Base-by-base conservation (phyloP, 805 yeast species). In the Nematodospora valgi region DNA sequence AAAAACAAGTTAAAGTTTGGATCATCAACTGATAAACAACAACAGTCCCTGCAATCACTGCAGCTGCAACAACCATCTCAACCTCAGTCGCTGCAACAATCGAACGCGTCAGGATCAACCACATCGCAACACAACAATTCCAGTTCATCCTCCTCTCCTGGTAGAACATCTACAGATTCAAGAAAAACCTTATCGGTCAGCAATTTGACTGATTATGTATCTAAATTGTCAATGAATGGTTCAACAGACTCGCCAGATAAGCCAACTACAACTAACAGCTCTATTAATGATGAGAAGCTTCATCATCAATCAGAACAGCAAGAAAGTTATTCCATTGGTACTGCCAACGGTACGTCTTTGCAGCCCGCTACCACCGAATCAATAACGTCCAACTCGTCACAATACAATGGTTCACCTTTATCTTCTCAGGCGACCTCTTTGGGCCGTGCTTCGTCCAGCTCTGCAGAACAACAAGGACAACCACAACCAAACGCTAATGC, bases 1-100 rank as follows among this genome's bases (percentile, higher is more conserved):
- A 58, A 57, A 35, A 58, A 58, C 42, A 58, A 58, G 34, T 57
- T 58, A 47, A 56, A 54, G 43, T 58, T 58, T 43, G 62, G 62
- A 11, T 47, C 53, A 8, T 41, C 57, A 23, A 28, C 12, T 28
- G 37, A 34, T 19, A 28, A 32, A 30, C 27, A 27, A 15, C 12
- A 23, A 12, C 31, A 27, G 19, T 3, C 12, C 17, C 14, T 23
- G 15, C n/a, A 17, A 14, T n/a, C n/a, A n/a, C 6, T 6, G 4
- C 17, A 20, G 15, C 7, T 19, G 11, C 12, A 13, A 21, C 22
- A 25, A 21, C 14, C 29, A 23, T n/a, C 25, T 9, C n/a, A n/a
- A n/a, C 6, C n/a, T 3, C 17, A 20, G 15, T 11, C 25, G 11
- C 12, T 14, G 21, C 22, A 25, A 21, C 7, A 23, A 4, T 16